phyloP scores from a whole-genome alignment of 352 stramenopile species.

The Phytophthora crassamura region DNA sequence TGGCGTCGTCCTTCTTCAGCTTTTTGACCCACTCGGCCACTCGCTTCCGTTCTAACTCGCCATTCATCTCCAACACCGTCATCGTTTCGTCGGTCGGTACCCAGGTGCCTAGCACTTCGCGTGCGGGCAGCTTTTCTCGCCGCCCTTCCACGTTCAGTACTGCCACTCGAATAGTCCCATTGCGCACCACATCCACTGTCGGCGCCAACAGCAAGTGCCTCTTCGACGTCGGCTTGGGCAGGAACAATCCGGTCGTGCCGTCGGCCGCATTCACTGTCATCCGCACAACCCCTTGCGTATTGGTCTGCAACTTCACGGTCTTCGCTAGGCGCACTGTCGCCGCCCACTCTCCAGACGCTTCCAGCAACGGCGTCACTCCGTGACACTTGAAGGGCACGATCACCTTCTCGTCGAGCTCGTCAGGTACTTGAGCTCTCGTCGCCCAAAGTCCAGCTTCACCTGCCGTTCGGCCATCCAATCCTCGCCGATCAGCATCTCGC shows the following conservation, averaged over 20 bases:
- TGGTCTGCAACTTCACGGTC: conserved; percentile 13
- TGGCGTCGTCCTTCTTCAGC: neutral
- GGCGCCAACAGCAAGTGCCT: conserved; percentile 20
- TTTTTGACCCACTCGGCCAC: neutral
- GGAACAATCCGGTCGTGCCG: conserved; percentile 10
- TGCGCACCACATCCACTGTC: conserved; percentile 5
- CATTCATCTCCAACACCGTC: conserved; percentile 8
- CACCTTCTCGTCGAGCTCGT: neutral
- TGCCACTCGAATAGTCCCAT: neutral
- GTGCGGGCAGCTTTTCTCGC: conserved; percentile 9
- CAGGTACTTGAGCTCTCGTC: neutral
- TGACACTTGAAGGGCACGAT: conserved; percentile 16
- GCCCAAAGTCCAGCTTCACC: conserved; percentile 14
- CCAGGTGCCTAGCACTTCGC: conserved; percentile 15
- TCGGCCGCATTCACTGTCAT: conserved; percentile 18
- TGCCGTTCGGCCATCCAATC: conserved; percentile 11
- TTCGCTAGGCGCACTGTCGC: conserved; percentile 7
- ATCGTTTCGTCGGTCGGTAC: conserved; percentile 21
- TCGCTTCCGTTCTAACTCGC: neutral
- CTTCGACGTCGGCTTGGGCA: neutral
- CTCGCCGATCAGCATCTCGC: conserved; percentile 15
- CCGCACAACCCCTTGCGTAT: neutral
- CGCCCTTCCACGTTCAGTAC: conserved; percentile 26
- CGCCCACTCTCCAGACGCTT: too few relatives aligned
- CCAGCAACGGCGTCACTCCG: neutral